Evolutionary conservation across 1,284 basidiomycete species (phyloP), one percentile per base, ranked within the genome.

Genomic region (Jaminaea rosea): DNA sequence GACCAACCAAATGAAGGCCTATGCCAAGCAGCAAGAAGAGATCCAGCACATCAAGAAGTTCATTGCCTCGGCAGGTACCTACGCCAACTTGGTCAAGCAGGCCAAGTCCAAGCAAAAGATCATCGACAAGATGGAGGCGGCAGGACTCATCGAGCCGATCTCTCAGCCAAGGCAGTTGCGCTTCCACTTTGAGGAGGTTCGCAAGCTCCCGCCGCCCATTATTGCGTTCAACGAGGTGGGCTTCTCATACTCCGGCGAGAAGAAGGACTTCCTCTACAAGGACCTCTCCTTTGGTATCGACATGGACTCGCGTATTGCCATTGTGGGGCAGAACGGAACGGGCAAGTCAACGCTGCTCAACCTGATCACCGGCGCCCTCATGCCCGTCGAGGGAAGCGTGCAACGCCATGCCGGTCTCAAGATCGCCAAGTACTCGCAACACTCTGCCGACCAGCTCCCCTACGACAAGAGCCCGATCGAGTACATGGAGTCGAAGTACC

Each of bases 121-220:
- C 49, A 94, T 98, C 76, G 93, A 98, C 81, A 98, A 98, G 83
- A 97, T 98, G 93, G 93, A 97, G 80, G 93, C 93, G n/a, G 93
- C 92, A 11, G 93, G 93, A 67, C 80, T 97, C 39, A 81, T 97
- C 69, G 89, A 97, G 78, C 89, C 89, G 76, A 79, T 96, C 52
- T 86, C 88, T 72, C 72, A 75, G 6, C 80, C 82, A 46, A 84
- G 82, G 68, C 82, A 82, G 36, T 78, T 97, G 49, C 81, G 83
- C 49, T 98, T 97, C 83, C 85, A 94, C 81, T 97, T 97, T 74
- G 92, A 97, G 76, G 90, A 94, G 71, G 83, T 97, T 57, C 80
- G 83, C 67, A 91, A 87, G 77, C 83, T 98, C 15, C 93, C 93
- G 0, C 93, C 93, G 47, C 93, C 93, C 44, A 96, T 96, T 73